These are phyloP conservation scores for Podospora pseudocomata DNA, from an alignment of 495 filamentous ascomycete genomes.

Conservation along the genomic window DNA sequence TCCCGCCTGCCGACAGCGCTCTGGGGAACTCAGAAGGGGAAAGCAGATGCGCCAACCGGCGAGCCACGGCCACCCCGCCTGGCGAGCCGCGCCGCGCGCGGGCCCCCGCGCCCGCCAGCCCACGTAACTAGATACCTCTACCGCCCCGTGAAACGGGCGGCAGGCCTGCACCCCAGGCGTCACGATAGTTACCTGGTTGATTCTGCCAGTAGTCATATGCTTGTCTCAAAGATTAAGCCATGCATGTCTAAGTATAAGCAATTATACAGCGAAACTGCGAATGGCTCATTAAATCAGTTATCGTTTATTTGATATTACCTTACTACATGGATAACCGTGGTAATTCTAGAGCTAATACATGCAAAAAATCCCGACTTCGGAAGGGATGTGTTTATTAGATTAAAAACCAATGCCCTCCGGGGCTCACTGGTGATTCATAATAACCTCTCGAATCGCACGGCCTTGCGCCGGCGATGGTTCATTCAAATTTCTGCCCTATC, in stretches of 20 bases:
- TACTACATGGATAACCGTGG: constrained; percentile 69
- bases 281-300: constrained; percentile 72
- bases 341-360: constrained; percentile 77
- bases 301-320: constrained; percentile 71
- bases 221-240: constrained; percentile 73
- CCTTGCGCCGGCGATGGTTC: constrained; percentile 61
- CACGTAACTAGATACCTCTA: constrained; percentile 26
- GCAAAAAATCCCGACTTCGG: constrained; percentile 60
- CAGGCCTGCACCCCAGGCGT: constrained; percentile 25
- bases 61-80: constrained; percentile 19
- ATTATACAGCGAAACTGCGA: constrained; percentile 67
- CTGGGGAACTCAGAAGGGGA: neutral
- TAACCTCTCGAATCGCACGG: constrained; percentile 63
- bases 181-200: constrained; percentile 64
- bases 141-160: constrained; percentile 14
- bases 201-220: constrained; percentile 70
- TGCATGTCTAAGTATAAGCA: constrained; percentile 71
- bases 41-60: constrained; percentile 5
- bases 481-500: constrained; percentile 68
- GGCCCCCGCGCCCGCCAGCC: constrained; percentile 15
- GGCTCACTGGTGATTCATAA: constrained; percentile 62
- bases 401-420: constrained; percentile 63
- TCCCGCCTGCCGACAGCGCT: neutral
- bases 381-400: constrained; percentile 69
- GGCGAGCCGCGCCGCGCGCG: constrained; percentile 15